Evolutionary conservation across 2,329 filamentous ascomycete genomes (phyloP).

Genomic region (Aspergillaceae sp.): DNA sequence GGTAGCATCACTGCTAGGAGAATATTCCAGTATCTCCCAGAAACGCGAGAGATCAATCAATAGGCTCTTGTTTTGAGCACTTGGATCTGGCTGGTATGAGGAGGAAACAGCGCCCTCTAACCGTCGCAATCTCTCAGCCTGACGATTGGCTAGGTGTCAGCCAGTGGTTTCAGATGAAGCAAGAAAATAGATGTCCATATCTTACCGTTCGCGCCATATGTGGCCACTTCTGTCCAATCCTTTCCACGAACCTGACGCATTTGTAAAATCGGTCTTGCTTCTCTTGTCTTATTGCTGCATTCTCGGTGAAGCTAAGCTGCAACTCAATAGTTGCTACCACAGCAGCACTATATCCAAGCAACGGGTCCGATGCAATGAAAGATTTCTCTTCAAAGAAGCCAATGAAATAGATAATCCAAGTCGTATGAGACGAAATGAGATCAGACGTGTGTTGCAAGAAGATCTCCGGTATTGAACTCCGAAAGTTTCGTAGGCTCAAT

Average conservation of each 20-base stretch:
- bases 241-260: slow-evolving; percentile 38
- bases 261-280: slow-evolving; percentile 39
- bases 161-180: background rate
- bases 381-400: slow-evolving; percentile 39
- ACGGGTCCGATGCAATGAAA: slow-evolving; percentile 41
- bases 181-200: background rate
- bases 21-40: slow-evolving; percentile 43
- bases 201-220: slow-evolving; percentile 38
- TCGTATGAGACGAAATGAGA: slow-evolving; percentile 43
- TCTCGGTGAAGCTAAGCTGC: slow-evolving; percentile 45
- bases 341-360: slow-evolving; percentile 43
- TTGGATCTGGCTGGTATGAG: slow-evolving; percentile 32
- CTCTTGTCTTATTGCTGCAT: slow-evolving; percentile 28
- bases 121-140: slow-evolving; percentile 37
- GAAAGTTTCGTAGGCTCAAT: slow-evolving; percentile 45
- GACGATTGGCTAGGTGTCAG: background rate
- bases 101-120: slow-evolving; percentile 39
- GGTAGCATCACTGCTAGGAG: slow-evolving; percentile 32
- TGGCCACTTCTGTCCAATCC: slow-evolving; percentile 37
- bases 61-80: slow-evolving; percentile 28
- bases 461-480: slow-evolving; percentile 45
- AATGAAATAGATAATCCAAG: slow-evolving; percentile 48
- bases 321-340: slow-evolving; percentile 48
- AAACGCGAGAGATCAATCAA: slow-evolving; percentile 41
- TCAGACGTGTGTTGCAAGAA: slow-evolving; percentile 49